Conservation (phyloP, 2,329 filamentous ascomycete genomes). For the Pseudogymnoascus sp. region DNA sequence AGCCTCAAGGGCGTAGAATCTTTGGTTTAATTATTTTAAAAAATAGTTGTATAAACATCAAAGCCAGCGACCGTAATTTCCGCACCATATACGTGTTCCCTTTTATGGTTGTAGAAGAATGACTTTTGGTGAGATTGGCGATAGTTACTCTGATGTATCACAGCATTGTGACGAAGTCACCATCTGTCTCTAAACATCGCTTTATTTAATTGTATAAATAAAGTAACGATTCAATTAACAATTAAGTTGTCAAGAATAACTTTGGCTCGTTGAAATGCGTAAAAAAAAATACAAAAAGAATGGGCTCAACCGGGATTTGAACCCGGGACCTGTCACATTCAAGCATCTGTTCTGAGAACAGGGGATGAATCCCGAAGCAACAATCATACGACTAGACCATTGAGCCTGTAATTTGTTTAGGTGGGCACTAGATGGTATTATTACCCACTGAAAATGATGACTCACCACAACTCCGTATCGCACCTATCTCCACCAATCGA, state of each 20-base stretch:
- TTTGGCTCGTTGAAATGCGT: background rate
- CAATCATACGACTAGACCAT: conserved; percentile 34
- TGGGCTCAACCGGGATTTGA: conserved; percentile 31
- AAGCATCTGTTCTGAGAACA: conserved; percentile 19
- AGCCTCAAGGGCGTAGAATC: background rate
- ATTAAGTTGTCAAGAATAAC: background rate
- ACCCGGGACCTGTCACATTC: conserved; percentile 31
- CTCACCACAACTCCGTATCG: background rate
- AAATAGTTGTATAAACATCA: background rate
- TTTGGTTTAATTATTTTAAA: background rate
- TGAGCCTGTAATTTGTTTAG: conserved; percentile 17
- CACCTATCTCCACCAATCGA: background rate
- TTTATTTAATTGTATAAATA: background rate
- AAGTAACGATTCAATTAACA: background rate
- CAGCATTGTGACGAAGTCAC: background rate
- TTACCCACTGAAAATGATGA: background rate
- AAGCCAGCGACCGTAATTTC: background rate
- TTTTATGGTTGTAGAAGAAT: background rate
- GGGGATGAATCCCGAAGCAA: conserved; percentile 28
- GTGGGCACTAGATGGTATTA: background rate
- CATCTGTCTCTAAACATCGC: background rate
- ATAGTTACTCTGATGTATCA: background rate
- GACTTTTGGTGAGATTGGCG: background rate
- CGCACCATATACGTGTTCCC: background rate
- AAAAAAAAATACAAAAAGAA: conserved; percentile 9